Conservation (phyloP, 2,329 filamentous ascomycete species). For the Pyrenophora seminiperda region DNA sequence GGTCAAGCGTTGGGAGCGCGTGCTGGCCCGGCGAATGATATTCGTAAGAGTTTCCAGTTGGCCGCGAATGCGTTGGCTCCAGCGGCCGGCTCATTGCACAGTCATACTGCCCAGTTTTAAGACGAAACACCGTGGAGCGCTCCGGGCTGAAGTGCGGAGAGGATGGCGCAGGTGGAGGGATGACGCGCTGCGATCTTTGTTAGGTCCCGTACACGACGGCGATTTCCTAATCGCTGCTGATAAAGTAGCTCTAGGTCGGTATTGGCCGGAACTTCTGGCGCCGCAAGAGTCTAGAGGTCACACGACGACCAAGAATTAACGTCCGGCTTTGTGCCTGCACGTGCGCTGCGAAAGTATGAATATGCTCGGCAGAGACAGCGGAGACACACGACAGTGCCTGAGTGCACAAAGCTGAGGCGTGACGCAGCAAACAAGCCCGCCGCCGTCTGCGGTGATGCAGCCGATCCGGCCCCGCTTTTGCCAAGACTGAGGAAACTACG, state of each 20-base stretch:
- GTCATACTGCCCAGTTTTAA: slow-evolving; percentile 21
- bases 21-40: slow-evolving; percentile 37
- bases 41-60: slow-evolving; percentile 37
- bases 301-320: slow-evolving; percentile 26
- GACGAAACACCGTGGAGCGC: slow-evolving; percentile 30
- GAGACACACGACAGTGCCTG: slow-evolving; percentile 4
- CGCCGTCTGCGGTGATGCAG: slow-evolving; percentile 18
- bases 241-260: slow-evolving; percentile 30
- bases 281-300: slow-evolving; percentile 26
- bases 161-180: slow-evolving; percentile 28
- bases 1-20: slow-evolving; percentile 40
- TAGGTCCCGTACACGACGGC: slow-evolving; percentile 23
- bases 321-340: slow-evolving; percentile 7
- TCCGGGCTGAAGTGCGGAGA: slow-evolving; percentile 27
- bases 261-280: slow-evolving; percentile 21
- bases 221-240: slow-evolving; percentile 35
- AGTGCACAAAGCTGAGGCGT: slow-evolving; percentile 11
- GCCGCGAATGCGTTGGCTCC: slow-evolving; percentile 43
- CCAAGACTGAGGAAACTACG: slow-evolving; percentile 30
- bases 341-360: neutral
- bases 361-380: neutral
- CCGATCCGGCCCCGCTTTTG: slow-evolving; percentile 14
- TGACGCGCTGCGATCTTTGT: slow-evolving; percentile 36
- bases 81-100: slow-evolving; percentile 31
- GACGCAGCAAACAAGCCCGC: slow-evolving; percentile 12